phyloP scores from a whole-genome alignment of 176 grass and related monocot species.

The Saccharum spontaneum region DNA sequence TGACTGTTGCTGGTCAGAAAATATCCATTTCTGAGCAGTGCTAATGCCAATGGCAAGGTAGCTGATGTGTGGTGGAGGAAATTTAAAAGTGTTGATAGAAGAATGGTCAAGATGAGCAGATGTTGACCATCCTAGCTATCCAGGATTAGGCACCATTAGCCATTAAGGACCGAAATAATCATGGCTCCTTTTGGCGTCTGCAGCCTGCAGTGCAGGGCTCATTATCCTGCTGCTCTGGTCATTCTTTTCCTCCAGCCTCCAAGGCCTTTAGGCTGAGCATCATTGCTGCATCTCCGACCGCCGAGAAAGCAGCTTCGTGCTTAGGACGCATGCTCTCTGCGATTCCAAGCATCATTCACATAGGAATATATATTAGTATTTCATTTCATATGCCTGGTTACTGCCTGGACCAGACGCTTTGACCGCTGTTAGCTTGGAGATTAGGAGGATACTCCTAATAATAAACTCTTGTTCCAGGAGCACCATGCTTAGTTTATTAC shows the following conservation, averaged over 20 bases:
- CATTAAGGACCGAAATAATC: constrained; percentile 25
- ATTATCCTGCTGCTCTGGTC: not conserved
- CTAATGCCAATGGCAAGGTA: not conserved
- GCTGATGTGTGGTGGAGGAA: not conserved
- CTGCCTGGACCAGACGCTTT: not conserved
- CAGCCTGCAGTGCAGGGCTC: not conserved
- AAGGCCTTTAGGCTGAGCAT: constrained; percentile 2
- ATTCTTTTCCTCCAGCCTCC: not conserved
- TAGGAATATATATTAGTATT: not conserved
- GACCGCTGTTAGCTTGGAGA: constrained; percentile 18
- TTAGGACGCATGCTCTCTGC: constrained; percentile 5
- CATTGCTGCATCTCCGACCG: constrained; percentile 5
- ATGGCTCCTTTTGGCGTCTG: constrained; percentile 26
- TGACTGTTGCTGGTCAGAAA: not conserved
- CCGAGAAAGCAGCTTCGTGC: constrained; percentile 29
- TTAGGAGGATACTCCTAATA: not conserved
- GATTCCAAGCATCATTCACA: not conserved
- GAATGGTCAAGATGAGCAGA: not conserved
- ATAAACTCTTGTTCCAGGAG: not conserved
- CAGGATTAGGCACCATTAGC: not conserved
- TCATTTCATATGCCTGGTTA: not conserved
- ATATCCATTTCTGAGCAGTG: not conserved
- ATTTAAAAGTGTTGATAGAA: no score
- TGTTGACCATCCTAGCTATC: constrained; percentile 18
- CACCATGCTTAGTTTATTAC: not conserved